phyloP scores from a whole-genome alignment of 2,329 filamentous ascomycete genomes.

The Thermoascus crustaceus region DNA sequence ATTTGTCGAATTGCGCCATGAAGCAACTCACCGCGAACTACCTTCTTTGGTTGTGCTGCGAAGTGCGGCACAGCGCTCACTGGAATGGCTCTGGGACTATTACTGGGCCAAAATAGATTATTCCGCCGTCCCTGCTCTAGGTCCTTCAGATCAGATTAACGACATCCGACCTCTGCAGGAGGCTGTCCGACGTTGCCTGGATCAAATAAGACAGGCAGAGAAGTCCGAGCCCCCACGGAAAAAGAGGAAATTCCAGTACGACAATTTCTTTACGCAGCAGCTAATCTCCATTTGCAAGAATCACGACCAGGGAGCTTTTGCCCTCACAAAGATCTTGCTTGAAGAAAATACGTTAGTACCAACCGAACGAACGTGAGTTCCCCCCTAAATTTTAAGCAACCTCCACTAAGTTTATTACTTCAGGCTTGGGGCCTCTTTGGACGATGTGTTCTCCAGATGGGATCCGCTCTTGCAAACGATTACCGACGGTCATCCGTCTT shows the following conservation, averaged over 20 bases:
- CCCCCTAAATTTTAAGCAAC: neutral
- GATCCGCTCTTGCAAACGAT: constrained; percentile 31
- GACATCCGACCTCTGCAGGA: constrained; percentile 12
- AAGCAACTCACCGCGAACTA: constrained; percentile 82
- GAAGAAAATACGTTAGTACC: constrained; percentile 20
- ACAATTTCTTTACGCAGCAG: constrained; percentile 15
- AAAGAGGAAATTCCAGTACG: constrained; percentile 20
- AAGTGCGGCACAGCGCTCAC: constrained; percentile 58
- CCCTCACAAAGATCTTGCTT: constrained; percentile 20
- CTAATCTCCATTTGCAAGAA: constrained; percentile 22
- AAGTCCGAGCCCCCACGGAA: constrained; percentile 16
- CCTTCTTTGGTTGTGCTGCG: constrained; percentile 68
- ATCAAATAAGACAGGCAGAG: constrained; percentile 8
- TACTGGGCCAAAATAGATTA: constrained; percentile 65
- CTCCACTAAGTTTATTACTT: constrained; percentile 3
- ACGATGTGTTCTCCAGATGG: constrained; percentile 25
- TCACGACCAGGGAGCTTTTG: constrained; percentile 10
- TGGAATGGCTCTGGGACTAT: constrained; percentile 81
- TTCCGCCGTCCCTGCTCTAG: constrained; percentile 12
- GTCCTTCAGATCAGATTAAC: constrained; percentile 6
- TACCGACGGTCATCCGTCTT: constrained; percentile 21
- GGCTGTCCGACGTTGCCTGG: constrained; percentile 14
- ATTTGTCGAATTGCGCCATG: constrained; percentile 83
- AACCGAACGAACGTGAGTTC: constrained; percentile 20
- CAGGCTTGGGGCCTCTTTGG: constrained; percentile 22